A percentile compares a stretch with the other conserved stretches of the same genome.
These are phyloP conservation scores for Euphorbia corollata DNA, from an alignment of 441 rosid genomes.

Conservation along the genomic window DNA sequence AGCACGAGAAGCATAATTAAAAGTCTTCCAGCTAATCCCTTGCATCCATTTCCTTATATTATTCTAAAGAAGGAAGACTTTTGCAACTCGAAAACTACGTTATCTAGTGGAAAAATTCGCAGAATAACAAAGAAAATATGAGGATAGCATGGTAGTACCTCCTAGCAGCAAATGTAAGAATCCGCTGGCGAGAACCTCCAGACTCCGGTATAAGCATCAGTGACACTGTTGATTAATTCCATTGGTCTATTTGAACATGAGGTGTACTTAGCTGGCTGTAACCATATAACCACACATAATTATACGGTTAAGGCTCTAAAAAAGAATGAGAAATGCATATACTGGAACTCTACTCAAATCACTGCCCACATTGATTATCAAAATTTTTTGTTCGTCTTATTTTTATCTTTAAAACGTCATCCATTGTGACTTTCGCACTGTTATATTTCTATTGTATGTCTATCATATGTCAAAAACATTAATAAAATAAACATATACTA, in stretches of 20 bases:
- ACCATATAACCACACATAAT: conserved; percentile 13
- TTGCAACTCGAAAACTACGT: conserved; percentile 4
- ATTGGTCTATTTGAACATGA: conserved; percentile 50
- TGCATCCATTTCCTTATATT: not conserved
- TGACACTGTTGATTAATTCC: conserved; percentile 79
- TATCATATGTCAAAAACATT: no score
- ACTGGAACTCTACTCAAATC: not conserved
- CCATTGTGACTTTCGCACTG: no score
- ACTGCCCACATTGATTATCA: not conserved
- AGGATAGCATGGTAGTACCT: conserved; percentile 54
- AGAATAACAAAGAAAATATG: not conserved
- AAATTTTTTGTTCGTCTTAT: no score
- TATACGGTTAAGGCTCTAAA: not conserved
- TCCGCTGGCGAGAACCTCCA: conserved; percentile 90
- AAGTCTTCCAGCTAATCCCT: not conserved
- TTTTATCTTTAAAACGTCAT: no score
- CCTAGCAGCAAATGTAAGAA: conserved; percentile 95
- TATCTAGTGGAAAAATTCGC: not conserved
- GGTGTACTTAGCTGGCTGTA: conserved; percentile 58
- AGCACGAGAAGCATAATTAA: not conserved
- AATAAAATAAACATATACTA: no score
- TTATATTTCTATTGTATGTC: no score
- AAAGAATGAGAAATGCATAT: not conserved
- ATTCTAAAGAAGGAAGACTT: not conserved
- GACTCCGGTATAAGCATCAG: conserved; percentile 84